phyloP scores from a whole-genome alignment of 192 early-diverging fungal genomes.

The Chytriomyces hyalinus region DNA sequence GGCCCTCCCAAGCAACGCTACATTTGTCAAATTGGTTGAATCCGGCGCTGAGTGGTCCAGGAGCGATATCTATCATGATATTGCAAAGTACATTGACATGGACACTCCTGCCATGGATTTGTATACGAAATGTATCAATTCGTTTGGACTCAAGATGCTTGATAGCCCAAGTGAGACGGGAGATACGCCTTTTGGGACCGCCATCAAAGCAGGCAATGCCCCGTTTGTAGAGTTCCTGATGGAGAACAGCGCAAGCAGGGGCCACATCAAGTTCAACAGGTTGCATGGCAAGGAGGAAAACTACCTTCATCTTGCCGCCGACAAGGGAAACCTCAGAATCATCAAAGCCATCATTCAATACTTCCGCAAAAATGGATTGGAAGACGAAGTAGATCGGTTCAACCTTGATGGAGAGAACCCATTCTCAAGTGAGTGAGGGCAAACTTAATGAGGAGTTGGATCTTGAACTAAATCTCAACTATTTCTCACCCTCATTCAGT shows the following conservation, averaged over 20 bases:
- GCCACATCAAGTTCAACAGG: neutral
- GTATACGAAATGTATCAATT: neutral
- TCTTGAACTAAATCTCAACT: neutral
- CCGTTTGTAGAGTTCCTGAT: neutral
- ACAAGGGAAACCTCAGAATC: neutral
- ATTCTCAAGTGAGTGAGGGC: neutral
- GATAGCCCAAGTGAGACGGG: constrained; percentile 2
- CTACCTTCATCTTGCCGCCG: constrained; percentile 12
- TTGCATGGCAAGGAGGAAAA: neutral
- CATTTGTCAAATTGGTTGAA: neutral
- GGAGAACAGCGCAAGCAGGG: neutral
- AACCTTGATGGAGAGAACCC: neutral
- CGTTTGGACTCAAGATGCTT: neutral
- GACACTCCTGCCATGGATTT: neutral
- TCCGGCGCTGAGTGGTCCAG: neutral
- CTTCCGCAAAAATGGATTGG: neutral
- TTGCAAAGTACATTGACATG: neutral
- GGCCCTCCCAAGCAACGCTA: neutral
- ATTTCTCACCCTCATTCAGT: neutral
- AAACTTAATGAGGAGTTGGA: neutral
- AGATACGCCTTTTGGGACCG: neutral
- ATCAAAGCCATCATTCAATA: neutral
- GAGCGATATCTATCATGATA: neutral
- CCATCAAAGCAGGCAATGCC: neutral
- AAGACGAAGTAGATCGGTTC: neutral